phyloP scores from a whole-genome alignment of 2,329 filamentous ascomycete genomes.

The Tothia fuscella region DNA sequence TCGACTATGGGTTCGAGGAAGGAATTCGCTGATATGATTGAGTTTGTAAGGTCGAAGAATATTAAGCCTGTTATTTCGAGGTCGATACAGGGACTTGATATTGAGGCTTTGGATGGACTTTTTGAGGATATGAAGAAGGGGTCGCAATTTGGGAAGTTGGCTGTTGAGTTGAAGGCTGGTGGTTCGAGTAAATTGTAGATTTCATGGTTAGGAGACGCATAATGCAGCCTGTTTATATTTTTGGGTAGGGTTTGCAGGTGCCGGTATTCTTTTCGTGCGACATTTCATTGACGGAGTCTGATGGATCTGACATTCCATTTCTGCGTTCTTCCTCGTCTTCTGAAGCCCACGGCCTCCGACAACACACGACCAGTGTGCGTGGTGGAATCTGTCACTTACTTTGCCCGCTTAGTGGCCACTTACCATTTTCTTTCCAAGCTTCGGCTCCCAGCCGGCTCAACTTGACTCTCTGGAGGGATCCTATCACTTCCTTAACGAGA shows the following conservation, averaged over 20 bases:
- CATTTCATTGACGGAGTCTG: neutral
- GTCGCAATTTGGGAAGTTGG: constrained; percentile 84
- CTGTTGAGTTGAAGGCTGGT: constrained; percentile 39
- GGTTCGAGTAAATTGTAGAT: constrained; percentile 7
- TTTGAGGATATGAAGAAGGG: constrained; percentile 84
- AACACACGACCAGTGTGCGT: too few species aligned
- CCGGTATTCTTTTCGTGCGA: neutral
- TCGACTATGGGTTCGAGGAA: constrained; percentile 82
- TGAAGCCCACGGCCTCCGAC: too few species aligned
- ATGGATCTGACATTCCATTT: too few species aligned
- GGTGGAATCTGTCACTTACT: too few species aligned
- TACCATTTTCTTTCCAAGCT: too few species aligned
- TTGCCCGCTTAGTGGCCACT: too few species aligned
- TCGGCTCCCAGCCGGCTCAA: too few species aligned
- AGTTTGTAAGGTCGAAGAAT: constrained; percentile 61
- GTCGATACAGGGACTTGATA: constrained; percentile 57
- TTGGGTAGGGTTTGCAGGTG: too few species aligned
- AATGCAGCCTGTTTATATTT: too few species aligned
- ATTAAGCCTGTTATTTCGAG: constrained; percentile 69
- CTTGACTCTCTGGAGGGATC: too few species aligned
- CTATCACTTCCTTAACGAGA: too few species aligned
- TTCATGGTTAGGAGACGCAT: neutral
- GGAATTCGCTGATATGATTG: constrained; percentile 86
- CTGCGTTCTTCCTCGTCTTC: too few species aligned
- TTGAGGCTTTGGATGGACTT: constrained; percentile 66